These are phyloP conservation scores for Clavulina sp. DNA, from an alignment of 768 basidiomycete genomes.

Conservation along the genomic window DNA sequence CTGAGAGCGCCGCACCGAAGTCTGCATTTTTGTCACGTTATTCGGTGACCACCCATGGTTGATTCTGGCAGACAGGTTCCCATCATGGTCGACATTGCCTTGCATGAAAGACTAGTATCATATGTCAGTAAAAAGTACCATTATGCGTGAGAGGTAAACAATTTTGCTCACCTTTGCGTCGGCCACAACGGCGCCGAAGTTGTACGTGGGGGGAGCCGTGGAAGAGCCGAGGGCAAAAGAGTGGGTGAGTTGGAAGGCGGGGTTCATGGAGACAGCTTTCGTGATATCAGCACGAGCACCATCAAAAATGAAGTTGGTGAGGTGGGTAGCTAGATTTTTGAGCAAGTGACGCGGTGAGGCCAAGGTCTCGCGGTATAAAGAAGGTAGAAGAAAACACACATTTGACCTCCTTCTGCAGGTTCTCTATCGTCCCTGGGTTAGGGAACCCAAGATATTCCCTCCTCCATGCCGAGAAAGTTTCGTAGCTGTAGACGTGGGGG, in stretches of 20 bases:
- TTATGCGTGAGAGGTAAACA: background rate
- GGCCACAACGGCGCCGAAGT: conserved; percentile 86
- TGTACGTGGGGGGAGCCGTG: conserved; percentile 71
- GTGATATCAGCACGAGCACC: conserved; percentile 92
- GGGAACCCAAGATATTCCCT: conserved; percentile 53
- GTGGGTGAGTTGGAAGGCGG: conserved; percentile 97
- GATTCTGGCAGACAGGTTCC: conserved; percentile 69
- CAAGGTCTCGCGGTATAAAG: background rate
- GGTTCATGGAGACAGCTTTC: conserved; percentile 80
- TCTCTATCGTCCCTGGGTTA: conserved; percentile 87
- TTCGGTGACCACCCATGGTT: conserved; percentile 76
- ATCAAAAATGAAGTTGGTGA: conserved; percentile 93
- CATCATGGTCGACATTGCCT: conserved; percentile 87
- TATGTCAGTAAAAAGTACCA: conserved; percentile 9
- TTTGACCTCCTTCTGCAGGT: conserved; percentile 84
- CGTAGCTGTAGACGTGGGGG: conserved; percentile 21
- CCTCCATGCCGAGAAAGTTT: conserved; percentile 67
- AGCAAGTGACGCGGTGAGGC: conserved; percentile 1
- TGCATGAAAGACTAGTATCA: conserved; percentile 73
- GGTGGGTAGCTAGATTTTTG: conserved; percentile 50
- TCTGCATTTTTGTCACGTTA: conserved; percentile 71
- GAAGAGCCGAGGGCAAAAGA: conserved; percentile 84
- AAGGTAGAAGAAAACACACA: conserved; percentile 28
- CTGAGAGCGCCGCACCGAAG: conserved; percentile 41
- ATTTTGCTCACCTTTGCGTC: conserved; percentile 44